phyloP scores from a whole-genome alignment of 1,284 basidiomycete species.

The Ganoderma meredithae region DNA sequence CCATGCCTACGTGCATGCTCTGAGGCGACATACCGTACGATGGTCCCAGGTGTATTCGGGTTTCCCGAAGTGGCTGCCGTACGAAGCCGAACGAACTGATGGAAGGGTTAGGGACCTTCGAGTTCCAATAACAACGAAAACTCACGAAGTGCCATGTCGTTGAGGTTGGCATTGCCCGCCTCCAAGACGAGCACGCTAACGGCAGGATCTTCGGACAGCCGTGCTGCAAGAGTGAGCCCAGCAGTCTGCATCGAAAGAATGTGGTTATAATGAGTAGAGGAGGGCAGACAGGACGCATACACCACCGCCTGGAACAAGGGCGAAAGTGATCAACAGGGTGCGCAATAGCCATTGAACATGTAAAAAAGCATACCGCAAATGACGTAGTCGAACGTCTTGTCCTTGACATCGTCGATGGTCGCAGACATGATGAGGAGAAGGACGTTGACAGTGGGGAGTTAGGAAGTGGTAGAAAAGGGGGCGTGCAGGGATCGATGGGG shows the following conservation, averaged over 20 bases:
- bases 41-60: slow-evolving; percentile 39
- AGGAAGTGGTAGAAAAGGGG: not conserved
- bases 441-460: not conserved
- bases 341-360: not conserved
- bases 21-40: slow-evolving; percentile 35
- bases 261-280: not conserved
- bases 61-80: slow-evolving; percentile 40
- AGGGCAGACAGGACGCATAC: slow-evolving; percentile 19
- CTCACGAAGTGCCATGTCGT: slow-evolving; percentile 36
- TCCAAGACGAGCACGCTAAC: slow-evolving; percentile 46
- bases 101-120: not conserved
- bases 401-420: slow-evolving; percentile 34
- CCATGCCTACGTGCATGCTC: not conserved
- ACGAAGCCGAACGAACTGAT: slow-evolving; percentile 40
- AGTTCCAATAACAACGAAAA: not conserved
- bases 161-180: slow-evolving; percentile 42
- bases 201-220: slow-evolving; percentile 52
- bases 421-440: slow-evolving; percentile 30
- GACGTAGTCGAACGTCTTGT: slow-evolving; percentile 42
- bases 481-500: not conserved
- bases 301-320: slow-evolving; percentile 28
- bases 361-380: slow-evolving; percentile 34
- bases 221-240: slow-evolving; percentile 55
- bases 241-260: slow-evolving; percentile 40
- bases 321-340: not conserved